A percentile compares a stretch with the other conserved stretches of the same genome.
phyloP scores from a whole-genome alignment of 768 basidiomycete species.

The Thelephora ganbajun region DNA sequence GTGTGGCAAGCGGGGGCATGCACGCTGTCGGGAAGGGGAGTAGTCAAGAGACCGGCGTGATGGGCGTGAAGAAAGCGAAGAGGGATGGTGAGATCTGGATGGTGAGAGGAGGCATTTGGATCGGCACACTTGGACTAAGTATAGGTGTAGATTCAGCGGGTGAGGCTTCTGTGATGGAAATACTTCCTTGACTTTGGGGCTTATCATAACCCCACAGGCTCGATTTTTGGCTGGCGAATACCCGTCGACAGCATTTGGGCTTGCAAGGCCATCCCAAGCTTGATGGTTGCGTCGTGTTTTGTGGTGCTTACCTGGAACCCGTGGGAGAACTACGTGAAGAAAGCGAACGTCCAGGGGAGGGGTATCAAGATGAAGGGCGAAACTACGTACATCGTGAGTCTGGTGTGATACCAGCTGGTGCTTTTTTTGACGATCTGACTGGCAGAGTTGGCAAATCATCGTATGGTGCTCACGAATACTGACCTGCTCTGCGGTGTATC shows the following conservation, averaged over 20 bases:
- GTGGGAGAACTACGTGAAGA: constrained; percentile 48
- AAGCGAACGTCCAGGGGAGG: constrained; percentile 55
- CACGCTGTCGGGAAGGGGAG: no score
- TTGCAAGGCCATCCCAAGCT: background rate
- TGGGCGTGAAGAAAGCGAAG: constrained; percentile 24
- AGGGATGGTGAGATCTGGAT: constrained; percentile 53
- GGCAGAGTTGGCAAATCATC: constrained; percentile 43
- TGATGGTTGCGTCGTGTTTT: background rate
- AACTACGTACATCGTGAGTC: constrained; percentile 43
- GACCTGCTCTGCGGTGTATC: constrained; percentile 31
- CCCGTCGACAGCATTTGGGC: background rate
- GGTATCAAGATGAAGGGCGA: constrained; percentile 57
- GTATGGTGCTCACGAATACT: constrained; percentile 44
- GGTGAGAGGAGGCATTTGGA: constrained; percentile 57
- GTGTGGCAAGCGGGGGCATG: constrained; percentile 21
- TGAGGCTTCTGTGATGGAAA: constrained; percentile 4
- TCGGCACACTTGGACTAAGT: constrained; percentile 22
- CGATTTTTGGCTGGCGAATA: background rate
- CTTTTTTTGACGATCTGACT: background rate
- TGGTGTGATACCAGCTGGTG: background rate
- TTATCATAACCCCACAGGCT: background rate
- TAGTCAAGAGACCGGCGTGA: no score
- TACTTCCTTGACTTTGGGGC: background rate
- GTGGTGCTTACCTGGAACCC: constrained; percentile 55
- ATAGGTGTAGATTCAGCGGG: constrained; percentile 9